Percentiles rank a stretch among this genome's conserved stretches.
phyloP scores from a whole-genome alignment of 1,139 yeast species.

The Candida sanyaensis region DNA sequence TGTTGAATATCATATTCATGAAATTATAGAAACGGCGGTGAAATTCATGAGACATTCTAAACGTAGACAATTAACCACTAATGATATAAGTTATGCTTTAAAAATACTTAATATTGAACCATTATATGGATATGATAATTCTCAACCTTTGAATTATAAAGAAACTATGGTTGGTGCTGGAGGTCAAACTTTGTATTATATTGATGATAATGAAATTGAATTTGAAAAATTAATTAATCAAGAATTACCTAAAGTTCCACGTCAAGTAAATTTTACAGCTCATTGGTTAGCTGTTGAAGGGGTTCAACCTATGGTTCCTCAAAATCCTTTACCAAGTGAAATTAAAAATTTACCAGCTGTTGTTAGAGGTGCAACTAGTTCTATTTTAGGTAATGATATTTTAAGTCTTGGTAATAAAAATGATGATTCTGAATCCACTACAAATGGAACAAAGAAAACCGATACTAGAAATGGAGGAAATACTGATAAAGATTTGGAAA shows the following conservation, averaged over 20 bases:
- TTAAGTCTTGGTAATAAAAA: slow-evolving; percentile 26
- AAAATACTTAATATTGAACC: slow-evolving; percentile 89
- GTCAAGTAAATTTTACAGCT: slow-evolving; percentile 89
- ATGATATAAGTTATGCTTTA: slow-evolving; percentile 80
- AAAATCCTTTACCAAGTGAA: slow-evolving; percentile 85
- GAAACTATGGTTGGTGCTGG: slow-evolving; percentile 86
- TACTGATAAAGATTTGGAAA: slow-evolving; percentile 64
- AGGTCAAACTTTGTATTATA: slow-evolving; percentile 89
- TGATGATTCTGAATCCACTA: slow-evolving; percentile 21
- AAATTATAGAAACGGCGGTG: slow-evolving; percentile 90
- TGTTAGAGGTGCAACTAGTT: slow-evolving; percentile 68
- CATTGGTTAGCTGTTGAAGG: slow-evolving; percentile 99
- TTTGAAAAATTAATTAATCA: slow-evolving; percentile 92
- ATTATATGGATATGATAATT: slow-evolving; percentile 69
- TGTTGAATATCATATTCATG: slow-evolving; percentile 95
- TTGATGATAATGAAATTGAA: slow-evolving; percentile 90
- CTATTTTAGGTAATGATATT: slow-evolving; percentile 45
- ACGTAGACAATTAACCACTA: slow-evolving; percentile 76
- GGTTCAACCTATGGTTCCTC: slow-evolving; percentile 96
- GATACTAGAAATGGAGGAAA: slow-evolving; percentile 14
- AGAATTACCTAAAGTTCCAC: slow-evolving; percentile 93
- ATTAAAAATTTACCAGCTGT: slow-evolving; percentile 66
- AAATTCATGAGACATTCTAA: slow-evolving; percentile 96
- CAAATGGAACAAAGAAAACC: slow-evolving; percentile 16
- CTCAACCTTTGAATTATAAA: slow-evolving; percentile 64